Evolutionary conservation across 1,284 basidiomycete genomes (phyloP).

Genomic region (Ceratobasidium sp.): DNA sequence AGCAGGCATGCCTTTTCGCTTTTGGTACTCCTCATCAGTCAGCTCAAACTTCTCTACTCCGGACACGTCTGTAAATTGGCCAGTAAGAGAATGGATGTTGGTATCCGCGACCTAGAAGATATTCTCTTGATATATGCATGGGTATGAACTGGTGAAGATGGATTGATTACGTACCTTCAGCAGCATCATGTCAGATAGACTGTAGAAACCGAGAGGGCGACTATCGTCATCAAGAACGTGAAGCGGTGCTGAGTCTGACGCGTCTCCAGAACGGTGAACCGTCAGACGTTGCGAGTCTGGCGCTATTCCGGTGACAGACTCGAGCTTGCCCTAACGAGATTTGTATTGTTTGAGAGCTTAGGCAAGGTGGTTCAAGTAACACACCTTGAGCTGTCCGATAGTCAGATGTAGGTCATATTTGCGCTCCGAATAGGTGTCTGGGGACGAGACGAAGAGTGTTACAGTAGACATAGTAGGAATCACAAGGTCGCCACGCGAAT

Average conservation of each 20-base stretch:
- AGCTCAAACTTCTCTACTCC: slow-evolving; percentile 95
- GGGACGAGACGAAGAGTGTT: slow-evolving; percentile 80
- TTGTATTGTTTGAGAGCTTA: neutral
- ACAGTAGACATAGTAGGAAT: slow-evolving; percentile 51
- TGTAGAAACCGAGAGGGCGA: slow-evolving; percentile 75
- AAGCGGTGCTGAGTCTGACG: slow-evolving; percentile 55
- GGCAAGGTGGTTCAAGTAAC: slow-evolving; percentile 14
- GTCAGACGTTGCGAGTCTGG: slow-evolving; percentile 71
- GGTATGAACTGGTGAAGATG: neutral
- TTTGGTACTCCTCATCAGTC: slow-evolving; percentile 81
- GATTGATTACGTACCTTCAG: slow-evolving; percentile 67
- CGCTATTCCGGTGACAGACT: slow-evolving; percentile 90
- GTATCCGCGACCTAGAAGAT: slow-evolving; percentile 72
- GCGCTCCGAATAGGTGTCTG: slow-evolving; percentile 86
- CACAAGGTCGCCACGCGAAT: slow-evolving; percentile 1
- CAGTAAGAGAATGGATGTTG: slow-evolving; percentile 73
- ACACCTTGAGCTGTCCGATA: slow-evolving; percentile 80
- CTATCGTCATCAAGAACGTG: slow-evolving; percentile 69
- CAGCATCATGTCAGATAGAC: slow-evolving; percentile 70
- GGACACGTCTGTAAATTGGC: slow-evolving; percentile 82
- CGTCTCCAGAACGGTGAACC: slow-evolving; percentile 67
- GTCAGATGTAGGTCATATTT: slow-evolving; percentile 77
- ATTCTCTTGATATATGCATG: neutral
- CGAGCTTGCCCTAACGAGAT: slow-evolving; percentile 73
- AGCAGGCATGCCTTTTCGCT: slow-evolving; percentile 70